A percentile compares a stretch with the other conserved stretches of the same genome.
Conservation (phyloP, 2,329 filamentous ascomycete genomes). For the Shiraia sp. region DNA sequence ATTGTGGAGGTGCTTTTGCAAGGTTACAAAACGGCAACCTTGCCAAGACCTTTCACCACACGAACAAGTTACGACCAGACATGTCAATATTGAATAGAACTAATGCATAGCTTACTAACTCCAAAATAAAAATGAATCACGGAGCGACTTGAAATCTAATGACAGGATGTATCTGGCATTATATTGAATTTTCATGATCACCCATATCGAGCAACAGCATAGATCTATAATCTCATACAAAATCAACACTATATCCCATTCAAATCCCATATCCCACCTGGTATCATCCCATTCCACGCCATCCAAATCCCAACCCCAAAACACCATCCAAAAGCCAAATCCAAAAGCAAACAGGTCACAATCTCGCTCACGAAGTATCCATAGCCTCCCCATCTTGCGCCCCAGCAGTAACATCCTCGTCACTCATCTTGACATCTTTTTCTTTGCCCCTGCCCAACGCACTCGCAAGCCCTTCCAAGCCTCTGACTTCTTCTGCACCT, state of each 20-base stretch:
- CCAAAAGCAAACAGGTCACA: background rate
- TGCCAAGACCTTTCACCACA: background rate
- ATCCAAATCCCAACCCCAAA: background rate
- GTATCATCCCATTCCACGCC: conserved; percentile 8
- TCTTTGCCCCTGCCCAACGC: conserved; percentile 11
- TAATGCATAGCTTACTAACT: background rate
- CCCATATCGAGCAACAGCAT: no score
- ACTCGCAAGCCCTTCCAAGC: conserved; percentile 33
- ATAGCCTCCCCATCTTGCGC: conserved; percentile 25
- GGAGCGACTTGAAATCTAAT: no score
- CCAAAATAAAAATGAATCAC: background rate
- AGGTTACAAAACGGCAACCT: no score
- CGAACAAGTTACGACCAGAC: background rate
- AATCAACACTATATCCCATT: background rate
- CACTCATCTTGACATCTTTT: background rate
- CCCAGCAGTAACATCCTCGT: background rate
- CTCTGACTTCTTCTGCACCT: conserved; percentile 33
- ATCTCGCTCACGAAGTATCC: conserved; percentile 21
- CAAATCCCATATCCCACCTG: background rate
- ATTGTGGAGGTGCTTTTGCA: background rate
- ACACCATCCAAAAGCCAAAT: background rate
- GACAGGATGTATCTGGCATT: no score
- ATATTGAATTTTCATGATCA: no score
- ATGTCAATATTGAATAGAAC: no score
- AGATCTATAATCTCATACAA: no score